Evolutionary conservation across 495 filamentous ascomycete species (phyloP).

Genomic region (Cladorrhinum samala): DNA sequence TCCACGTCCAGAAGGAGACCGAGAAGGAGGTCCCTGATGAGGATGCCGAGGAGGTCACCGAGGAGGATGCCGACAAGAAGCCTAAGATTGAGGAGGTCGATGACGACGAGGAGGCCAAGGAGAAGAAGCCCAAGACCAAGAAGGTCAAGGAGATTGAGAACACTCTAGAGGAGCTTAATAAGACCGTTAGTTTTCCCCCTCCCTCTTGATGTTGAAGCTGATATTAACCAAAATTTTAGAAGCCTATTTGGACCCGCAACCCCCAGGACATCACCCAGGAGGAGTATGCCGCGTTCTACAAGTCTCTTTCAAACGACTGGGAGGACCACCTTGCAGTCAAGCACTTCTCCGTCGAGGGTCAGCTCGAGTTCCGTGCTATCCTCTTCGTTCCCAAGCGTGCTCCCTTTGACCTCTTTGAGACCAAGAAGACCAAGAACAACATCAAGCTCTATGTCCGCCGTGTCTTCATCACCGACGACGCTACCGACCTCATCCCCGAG

Average conservation of each 20-base stretch:
- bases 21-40: slow-evolving; percentile 98
- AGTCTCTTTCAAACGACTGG: slow-evolving; percentile 99
- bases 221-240: slow-evolving; percentile 31
- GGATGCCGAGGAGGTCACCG: slow-evolving; percentile 69
- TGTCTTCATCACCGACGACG: slow-evolving; percentile 99
- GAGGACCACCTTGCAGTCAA: slow-evolving; percentile 99
- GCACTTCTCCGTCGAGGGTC: slow-evolving; percentile 99
- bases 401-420: slow-evolving; percentile 99
- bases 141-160: slow-evolving; percentile 98
- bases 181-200: slow-evolving; percentile 54
- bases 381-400: slow-evolving; percentile 99
- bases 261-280: slow-evolving; percentile 90
- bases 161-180: slow-evolving; percentile 99
- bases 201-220: not conserved
- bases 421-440: slow-evolving; percentile 99
- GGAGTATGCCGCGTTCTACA: slow-evolving; percentile 99
- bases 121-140: slow-evolving; percentile 98
- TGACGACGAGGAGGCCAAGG: slow-evolving; percentile 72
- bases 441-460: slow-evolving; percentile 99
- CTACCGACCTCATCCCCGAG: slow-evolving; percentile 97
- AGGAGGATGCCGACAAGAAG: slow-evolving; percentile 69
- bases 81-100: slow-evolving; percentile 77
- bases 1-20: slow-evolving; percentile 96
- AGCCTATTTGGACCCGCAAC: slow-evolving; percentile 99
- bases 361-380: slow-evolving; percentile 99